Evolutionary conservation across 2,329 filamentous ascomycete species (phyloP), one percentile per base, ranked within the genome.

Genomic region (Neofusicoccum cordaticola): DNA sequence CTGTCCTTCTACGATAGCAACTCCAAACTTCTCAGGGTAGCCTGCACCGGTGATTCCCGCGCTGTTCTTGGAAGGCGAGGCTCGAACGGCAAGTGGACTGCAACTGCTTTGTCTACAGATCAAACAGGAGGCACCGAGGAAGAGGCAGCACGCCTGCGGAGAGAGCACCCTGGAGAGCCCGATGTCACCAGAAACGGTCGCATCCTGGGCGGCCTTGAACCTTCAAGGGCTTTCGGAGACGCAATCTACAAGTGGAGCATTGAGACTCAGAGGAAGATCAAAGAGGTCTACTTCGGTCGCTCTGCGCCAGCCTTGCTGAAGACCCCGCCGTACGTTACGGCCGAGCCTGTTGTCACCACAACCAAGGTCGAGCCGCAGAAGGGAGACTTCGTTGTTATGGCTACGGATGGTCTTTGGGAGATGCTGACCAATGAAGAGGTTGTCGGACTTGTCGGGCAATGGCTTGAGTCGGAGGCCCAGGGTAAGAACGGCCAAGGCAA

Each of bases 401-500:
- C 95, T 22, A 97, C 95, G 0, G 95, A 99, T 74, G 95, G 95
- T 3, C 84, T 99, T 0, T 99, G 95, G 95, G 95, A 99, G 79
- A 98, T 98, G 95, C 84, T 99, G 67, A 97, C 92, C 53, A 99
- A 98, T 72, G 95, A 99, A 75, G 95, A 99, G 81, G 95, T 97
- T 1, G 91, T 99, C 58, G 95, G 95, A 0, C 86, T 99, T 2
- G 95, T 99, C 4, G 96, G 94, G 15, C 92, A 96, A 77, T 99
- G 95, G 95, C 87, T 99, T 53, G 95, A 99, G 76, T 87, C 86
- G 22, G 90, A 97, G 75, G 80, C 81, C 41, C 48, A 62, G 35
- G 48, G 34, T 48, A 65, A 62, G 17, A 65, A 47, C 57, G 61
- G 70, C 68, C 73, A 72, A 76, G 79, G 75, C 57, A 75, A 78